phyloP scores from a whole-genome alignment of 257 asterid genomes.

The Gentiana macrophylla region DNA sequence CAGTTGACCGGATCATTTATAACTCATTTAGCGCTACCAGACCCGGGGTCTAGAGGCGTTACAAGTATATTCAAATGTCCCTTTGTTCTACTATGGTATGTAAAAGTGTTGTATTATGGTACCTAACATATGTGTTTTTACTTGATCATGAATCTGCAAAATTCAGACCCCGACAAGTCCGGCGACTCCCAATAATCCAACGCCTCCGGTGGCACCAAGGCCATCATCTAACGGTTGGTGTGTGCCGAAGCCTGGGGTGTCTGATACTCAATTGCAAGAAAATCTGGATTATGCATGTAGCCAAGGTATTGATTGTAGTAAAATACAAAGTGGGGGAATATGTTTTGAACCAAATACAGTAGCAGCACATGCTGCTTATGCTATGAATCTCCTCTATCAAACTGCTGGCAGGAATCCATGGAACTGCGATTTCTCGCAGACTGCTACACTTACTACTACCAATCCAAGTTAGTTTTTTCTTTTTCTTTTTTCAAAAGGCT shows the following conservation, averaged over 20 bases:
- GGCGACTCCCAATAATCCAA: conserved; percentile 17
- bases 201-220: conserved; percentile 15
- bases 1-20: too few relatives aligned
- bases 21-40: too few relatives aligned
- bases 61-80: too few relatives aligned
- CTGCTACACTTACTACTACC: conserved; percentile 39
- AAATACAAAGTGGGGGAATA: conserved; percentile 64
- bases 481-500: not conserved
- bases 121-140: too few relatives aligned
- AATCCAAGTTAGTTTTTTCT: conserved; percentile 55
- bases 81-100: too few relatives aligned
- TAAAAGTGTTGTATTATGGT: too few relatives aligned
- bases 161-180: conserved; percentile 14
- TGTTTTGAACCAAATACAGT: conserved; percentile 64
- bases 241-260: conserved; percentile 42
- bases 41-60: too few relatives aligned
- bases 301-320: conserved; percentile 59
- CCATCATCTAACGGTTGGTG: conserved; percentile 56
- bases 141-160: too few relatives aligned
- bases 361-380: conserved; percentile 65
- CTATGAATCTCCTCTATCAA: conserved; percentile 77
- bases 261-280: conserved; percentile 48
- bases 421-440: conserved; percentile 68
- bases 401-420: conserved; percentile 68
- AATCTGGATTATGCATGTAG: conserved; percentile 70